Base-by-base conservation (phyloP, 768 basidiomycete genomes). In the Crucibulum laeve region DNA sequence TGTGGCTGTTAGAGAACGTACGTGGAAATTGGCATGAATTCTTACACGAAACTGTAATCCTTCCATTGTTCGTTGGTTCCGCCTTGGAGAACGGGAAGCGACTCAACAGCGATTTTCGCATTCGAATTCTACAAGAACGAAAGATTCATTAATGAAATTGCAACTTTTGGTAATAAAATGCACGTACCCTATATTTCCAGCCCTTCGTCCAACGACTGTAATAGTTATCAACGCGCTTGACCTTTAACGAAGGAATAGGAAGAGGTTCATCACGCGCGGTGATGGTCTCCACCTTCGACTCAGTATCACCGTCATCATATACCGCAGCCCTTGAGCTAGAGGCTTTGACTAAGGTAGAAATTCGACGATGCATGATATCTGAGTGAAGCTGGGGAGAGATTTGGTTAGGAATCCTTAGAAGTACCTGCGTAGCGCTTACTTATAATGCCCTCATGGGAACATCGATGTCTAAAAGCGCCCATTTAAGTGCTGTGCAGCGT, bases 221-320 rank as follows among this genome's bases (percentile, higher is more conserved):
- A 51, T 78, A 80, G 50, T 75, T 66, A 53, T 81, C 80, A 34
- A 81, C 72, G 1, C 76, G 74, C 55, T 81, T 80, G 56, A 81
- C 62, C 60, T 82, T 79, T 43, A 78, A 61, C 13, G 73, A 71
- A 22, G 74, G 72, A 4, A 64, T 57, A 42, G 73, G 61, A 2
- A 71, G 52, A 0, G 58, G 50, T 28, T 70, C 68, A 10, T 69
- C 65, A 25, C 55, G 60, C 19, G 57, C 62, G 8, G 66, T 50
- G 0, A 68, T 64, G 1, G 66, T 57, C 8, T 8, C 8, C 5
- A 46, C 45, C 42, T 61, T 64, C 1, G 68, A 71, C 43, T 68
- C 62, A 2, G 53, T 44, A 22, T 70, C 70, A 14, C 58, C 53
- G 3, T 54, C 48, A 0, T 44, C 35, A 41, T 42, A 43, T 19